Percentiles rank a stretch among this genome's conserved stretches.
phyloP scores from a whole-genome alignment of 805 yeast genomes.

The Wickerhamiella alocasiicola region DNA sequence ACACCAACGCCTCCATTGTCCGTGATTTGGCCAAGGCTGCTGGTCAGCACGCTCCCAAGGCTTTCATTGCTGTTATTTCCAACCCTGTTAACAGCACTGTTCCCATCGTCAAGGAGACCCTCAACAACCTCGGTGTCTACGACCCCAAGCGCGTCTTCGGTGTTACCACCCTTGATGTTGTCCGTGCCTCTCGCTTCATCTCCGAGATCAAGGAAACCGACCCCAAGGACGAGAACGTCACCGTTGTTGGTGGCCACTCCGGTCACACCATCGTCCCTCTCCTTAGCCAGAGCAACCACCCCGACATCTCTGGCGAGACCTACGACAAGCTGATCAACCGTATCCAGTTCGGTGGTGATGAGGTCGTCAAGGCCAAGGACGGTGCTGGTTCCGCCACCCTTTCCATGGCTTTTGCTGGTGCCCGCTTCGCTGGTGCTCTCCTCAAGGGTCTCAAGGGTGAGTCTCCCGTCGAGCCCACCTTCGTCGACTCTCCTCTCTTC shows the following conservation, averaged over 20 bases:
- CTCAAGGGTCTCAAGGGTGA: conserved; percentile 34
- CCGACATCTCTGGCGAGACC: conserved; percentile 48
- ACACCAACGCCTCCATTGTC: conserved; percentile 91
- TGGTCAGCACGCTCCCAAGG: conserved; percentile 75
- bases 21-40: conserved; percentile 80
- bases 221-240: conserved; percentile 65
- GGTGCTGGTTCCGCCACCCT: conserved; percentile 92
- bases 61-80: conserved; percentile 69
- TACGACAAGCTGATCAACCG: conserved; percentile 62
- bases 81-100: conserved; percentile 97
- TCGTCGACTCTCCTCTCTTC: conserved; percentile 61
- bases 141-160: conserved; percentile 88
- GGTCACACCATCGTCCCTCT: conserved; percentile 94
- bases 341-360: conserved; percentile 94
- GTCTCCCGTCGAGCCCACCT: conserved; percentile 40
- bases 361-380: conserved; percentile 84
- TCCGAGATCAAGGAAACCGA: conserved; percentile 57
- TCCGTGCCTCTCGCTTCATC: conserved; percentile 80
- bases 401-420: conserved; percentile 90
- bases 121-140: conserved; percentile 74
- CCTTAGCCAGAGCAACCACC: conserved; percentile 62
- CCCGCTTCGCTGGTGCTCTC: conserved; percentile 51
- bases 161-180: conserved; percentile 87
- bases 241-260: conserved; percentile 95
- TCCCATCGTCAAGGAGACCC: conserved; percentile 88